Conservation (phyloP, 2,329 filamentous ascomycete genomes). For the Apiospora pterosperma region DNA sequence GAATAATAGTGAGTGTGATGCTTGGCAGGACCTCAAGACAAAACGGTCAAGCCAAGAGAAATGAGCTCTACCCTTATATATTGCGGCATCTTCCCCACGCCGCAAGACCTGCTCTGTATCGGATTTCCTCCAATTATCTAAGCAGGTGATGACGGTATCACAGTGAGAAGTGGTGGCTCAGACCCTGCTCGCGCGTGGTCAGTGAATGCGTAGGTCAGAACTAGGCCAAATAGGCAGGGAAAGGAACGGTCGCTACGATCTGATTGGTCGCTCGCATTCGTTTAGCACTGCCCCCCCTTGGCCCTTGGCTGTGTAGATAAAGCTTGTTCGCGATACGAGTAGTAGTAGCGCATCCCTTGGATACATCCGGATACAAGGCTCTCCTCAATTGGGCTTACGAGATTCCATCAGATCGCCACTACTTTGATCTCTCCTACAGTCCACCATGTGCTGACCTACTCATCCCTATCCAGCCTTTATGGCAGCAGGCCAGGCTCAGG, state of each 20-base stretch:
- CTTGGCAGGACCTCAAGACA: background rate
- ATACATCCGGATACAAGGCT: background rate
- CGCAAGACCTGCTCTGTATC: background rate
- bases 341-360: background rate
- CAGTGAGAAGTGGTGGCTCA: background rate
- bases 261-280: background rate
- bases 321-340: background rate
- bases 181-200: background rate
- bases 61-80: background rate
- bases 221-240: background rate
- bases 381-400: background rate
- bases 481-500: background rate
- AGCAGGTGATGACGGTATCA: background rate
- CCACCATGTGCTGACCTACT: background rate
- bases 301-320: background rate
- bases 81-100: background rate
- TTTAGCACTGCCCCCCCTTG: background rate
- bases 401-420: background rate
- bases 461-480: background rate
- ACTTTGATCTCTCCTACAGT: background rate
- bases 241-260: background rate
- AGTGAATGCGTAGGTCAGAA: background rate
- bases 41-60: background rate
- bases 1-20: background rate
- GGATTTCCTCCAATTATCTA: too few relatives aligned